Percentiles rank a stretch among this genome's conserved stretches.
Evolutionary conservation across 179 eudicot genomes (phyloP).

Genomic region (Beta lomatogona): DNA sequence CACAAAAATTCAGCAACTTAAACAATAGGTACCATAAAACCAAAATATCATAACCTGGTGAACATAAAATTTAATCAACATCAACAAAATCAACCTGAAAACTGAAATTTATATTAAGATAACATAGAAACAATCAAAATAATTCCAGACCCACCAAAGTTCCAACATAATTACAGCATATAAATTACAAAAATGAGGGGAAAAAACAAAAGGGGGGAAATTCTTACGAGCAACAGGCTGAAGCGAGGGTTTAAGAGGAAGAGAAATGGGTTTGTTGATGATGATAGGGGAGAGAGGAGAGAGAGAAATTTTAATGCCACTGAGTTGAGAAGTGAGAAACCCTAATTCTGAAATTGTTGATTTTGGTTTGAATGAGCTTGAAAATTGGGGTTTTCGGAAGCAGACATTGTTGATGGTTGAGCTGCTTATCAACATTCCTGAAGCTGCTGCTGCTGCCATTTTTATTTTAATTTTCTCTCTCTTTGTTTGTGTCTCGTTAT

Average conservation of each 20-base stretch:
- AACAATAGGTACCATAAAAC: not conserved
- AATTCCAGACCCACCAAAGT: constrained; percentile 20
- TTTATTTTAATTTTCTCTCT: not conserved
- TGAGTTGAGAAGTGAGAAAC: constrained; percentile 61
- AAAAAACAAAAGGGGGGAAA: not conserved
- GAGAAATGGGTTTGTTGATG: constrained; percentile 39
- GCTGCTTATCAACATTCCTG: constrained; percentile 38
- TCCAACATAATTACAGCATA: not conserved
- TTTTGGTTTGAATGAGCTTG: constrained; percentile 23
- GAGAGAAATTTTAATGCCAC: constrained; percentile 54
- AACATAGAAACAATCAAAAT: not conserved
- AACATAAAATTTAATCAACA: not conserved
- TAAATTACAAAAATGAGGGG: not conserved
- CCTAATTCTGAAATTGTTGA: constrained; percentile 42
- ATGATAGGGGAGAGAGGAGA: not conserved
- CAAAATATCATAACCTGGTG: not conserved
- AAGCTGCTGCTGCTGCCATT: constrained; percentile 31
- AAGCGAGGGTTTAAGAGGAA: constrained; percentile 40
- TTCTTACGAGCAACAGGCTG: constrained; percentile 76
- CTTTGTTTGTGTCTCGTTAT: constrained; percentile 7
- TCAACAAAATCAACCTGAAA: not conserved
- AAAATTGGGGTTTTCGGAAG: constrained; percentile 32
- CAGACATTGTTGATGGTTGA: constrained; percentile 9
- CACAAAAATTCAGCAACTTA: not conserved
- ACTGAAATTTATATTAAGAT: not conserved